These are phyloP conservation scores for Citrus mangshanensis DNA, from an alignment of 345 rosid species.

Conservation along the genomic window DNA sequence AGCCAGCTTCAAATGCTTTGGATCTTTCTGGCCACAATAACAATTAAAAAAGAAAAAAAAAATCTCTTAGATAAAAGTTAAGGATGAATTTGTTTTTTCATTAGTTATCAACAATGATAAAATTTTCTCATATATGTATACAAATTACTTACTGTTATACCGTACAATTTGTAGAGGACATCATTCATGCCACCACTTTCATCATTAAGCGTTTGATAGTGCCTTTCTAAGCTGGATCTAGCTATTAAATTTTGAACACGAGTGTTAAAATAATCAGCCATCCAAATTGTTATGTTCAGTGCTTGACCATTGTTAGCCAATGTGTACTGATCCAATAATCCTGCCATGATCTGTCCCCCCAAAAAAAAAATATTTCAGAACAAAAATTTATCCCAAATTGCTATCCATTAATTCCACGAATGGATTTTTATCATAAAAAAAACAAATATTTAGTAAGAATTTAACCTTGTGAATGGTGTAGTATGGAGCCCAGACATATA, in stretches of 20 bases:
- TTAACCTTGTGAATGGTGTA: constrained; percentile 59
- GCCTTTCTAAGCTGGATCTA: constrained; percentile 34
- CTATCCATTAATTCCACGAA: background rate
- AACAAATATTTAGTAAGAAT: background rate
- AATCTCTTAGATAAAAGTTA: no score
- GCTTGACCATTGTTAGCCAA: constrained; percentile 39
- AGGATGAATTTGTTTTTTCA: no score
- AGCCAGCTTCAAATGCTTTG: constrained; percentile 48
- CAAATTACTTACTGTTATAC: constrained; percentile 31
- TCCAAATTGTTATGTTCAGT: constrained; percentile 42
- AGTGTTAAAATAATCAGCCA: constrained; percentile 49
- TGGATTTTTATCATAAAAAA: no score
- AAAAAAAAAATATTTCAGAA: background rate
- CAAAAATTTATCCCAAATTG: background rate
- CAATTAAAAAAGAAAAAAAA: background rate
- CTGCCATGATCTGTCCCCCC: constrained; percentile 38
- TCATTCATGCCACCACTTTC: constrained; percentile 74
- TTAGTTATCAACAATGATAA: no score
- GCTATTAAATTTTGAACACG: constrained; percentile 47
- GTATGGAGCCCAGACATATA: constrained; percentile 60
- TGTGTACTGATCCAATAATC: constrained; percentile 47
- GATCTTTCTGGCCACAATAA: constrained; percentile 35
- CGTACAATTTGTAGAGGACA: constrained; percentile 40
- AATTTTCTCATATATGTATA: constrained; percentile 8
- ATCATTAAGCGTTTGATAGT: constrained; percentile 48